phyloP scores from a whole-genome alignment of 192 early-diverging fungal species.

The Oehlia diaphana region DNA sequence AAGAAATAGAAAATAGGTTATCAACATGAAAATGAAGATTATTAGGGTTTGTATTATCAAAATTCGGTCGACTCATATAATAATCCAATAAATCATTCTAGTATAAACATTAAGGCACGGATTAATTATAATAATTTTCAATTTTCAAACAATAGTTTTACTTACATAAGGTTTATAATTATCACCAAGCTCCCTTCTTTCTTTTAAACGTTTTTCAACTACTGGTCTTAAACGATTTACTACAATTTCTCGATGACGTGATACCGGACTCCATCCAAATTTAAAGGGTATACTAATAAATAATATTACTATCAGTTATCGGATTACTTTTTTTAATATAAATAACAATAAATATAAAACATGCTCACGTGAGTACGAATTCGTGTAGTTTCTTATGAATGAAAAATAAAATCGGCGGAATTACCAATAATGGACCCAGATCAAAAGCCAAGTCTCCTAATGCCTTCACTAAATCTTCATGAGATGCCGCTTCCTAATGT shows the following conservation, averaged over 20 bases:
- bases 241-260: neutral
- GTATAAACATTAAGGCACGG: neutral
- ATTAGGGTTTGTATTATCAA: neutral
- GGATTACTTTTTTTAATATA: too few species aligned
- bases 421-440: too few species aligned
- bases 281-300: neutral
- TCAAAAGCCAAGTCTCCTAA: neutral
- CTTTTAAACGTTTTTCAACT: neutral
- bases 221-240: neutral
- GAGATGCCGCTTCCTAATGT: neutral
- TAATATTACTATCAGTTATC: too few species aligned
- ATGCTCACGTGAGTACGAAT: too few species aligned
- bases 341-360: too few species aligned
- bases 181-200: neutral
- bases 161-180: neutral
- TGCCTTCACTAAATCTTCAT: neutral
- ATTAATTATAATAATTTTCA: neutral
- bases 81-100: neutral
- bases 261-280: neutral
- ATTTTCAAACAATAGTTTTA: neutral
- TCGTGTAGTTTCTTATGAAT: too few species aligned
- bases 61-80: neutral
- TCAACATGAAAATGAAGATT: neutral
- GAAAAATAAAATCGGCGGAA: too few species aligned
- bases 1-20: neutral